phyloP scores from a whole-genome alignment of 495 filamentous ascomycete genomes.

The Aspergillus affinis region DNA sequence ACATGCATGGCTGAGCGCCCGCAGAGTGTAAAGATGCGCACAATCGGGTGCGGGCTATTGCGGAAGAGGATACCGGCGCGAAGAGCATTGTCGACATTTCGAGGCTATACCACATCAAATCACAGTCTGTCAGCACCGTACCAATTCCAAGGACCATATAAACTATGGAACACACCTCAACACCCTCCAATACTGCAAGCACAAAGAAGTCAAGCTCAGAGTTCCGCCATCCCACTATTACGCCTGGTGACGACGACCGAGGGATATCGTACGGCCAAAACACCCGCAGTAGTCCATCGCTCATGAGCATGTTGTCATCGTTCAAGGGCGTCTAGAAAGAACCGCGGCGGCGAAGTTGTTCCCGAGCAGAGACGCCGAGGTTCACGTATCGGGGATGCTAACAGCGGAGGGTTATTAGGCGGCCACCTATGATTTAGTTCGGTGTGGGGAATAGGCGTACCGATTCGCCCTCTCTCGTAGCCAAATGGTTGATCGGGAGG shows the following conservation, averaged over 20 bases:
- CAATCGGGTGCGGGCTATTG: constrained; percentile 76
- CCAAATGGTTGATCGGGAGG: constrained; percentile 69
- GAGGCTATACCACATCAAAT: constrained; percentile 39
- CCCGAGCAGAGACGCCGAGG: constrained; percentile 87
- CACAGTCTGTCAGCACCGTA: constrained; percentile 10
- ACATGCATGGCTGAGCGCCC: constrained; percentile 81
- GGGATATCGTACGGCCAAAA: constrained; percentile 94
- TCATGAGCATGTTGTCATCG: constrained; percentile 81
- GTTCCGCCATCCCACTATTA: constrained; percentile 94
- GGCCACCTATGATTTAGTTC: not conserved
- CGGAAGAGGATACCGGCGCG: constrained; percentile 80
- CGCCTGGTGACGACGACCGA: constrained; percentile 68
- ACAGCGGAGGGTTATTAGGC: constrained; percentile 17
- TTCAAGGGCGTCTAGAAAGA: constrained; percentile 74
- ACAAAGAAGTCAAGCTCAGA: constrained; percentile 89
- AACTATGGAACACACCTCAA: constrained; percentile 62
- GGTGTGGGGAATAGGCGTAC: constrained; percentile 42
- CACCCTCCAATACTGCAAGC: constrained; percentile 82
- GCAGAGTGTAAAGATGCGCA: constrained; percentile 79
- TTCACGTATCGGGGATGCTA: constrained; percentile 84
- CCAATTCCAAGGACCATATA: not conserved
- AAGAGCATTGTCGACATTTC: constrained; percentile 84
- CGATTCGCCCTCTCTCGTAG: constrained; percentile 63
- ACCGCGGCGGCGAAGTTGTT: constrained; percentile 89
- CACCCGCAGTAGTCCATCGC: constrained; percentile 90